Evolutionary conservation across 257 asterid genomes (phyloP).

Genomic region (Rauvolfia tetraphylla): DNA sequence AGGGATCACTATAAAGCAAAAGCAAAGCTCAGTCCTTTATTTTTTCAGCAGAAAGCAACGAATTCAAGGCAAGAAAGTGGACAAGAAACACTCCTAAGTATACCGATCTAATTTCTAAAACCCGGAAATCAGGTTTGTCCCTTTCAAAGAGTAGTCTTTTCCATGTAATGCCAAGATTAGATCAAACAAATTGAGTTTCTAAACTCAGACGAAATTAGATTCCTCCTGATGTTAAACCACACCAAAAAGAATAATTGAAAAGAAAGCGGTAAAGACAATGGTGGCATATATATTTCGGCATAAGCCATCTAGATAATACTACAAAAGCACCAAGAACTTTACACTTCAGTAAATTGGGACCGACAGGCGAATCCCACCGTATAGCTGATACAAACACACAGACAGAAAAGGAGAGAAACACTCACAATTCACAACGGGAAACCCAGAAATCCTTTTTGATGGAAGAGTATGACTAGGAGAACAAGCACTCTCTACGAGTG

Average conservation of each 20-base stretch:
- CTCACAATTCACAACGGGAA: conserved; percentile 16
- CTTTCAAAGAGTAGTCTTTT: conserved; percentile 7
- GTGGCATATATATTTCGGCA: neutral
- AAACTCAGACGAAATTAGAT: neutral
- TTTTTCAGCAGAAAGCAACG: conserved; percentile 35
- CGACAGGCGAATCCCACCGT: neutral
- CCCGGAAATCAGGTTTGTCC: conserved; percentile 4
- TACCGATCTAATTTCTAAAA: conserved; percentile 14
- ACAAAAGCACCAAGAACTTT: conserved; percentile 2
- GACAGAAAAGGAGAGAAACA: neutral
- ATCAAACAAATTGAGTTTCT: conserved; percentile 2
- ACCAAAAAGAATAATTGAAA: neutral
- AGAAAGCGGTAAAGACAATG: neutral
- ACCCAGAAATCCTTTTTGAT: conserved; percentile 3
- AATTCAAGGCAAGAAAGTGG: conserved; percentile 45
- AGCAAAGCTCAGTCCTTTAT: conserved; percentile 37
- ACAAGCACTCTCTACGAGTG: neutral
- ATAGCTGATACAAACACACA: neutral
- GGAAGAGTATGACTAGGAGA: neutral
- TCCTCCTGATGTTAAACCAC: conserved; percentile 9
- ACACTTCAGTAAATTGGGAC: neutral
- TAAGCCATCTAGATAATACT: neutral
- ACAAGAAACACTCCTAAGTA: conserved; percentile 16
- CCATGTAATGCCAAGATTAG: conserved; percentile 13
- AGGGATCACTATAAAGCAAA: conserved; percentile 34